A percentile compares a stretch with the other conserved stretches of the same genome.
These are phyloP conservation scores for Ramaria sp. DNA, from an alignment of 768 basidiomycete species.

Conservation along the genomic window DNA sequence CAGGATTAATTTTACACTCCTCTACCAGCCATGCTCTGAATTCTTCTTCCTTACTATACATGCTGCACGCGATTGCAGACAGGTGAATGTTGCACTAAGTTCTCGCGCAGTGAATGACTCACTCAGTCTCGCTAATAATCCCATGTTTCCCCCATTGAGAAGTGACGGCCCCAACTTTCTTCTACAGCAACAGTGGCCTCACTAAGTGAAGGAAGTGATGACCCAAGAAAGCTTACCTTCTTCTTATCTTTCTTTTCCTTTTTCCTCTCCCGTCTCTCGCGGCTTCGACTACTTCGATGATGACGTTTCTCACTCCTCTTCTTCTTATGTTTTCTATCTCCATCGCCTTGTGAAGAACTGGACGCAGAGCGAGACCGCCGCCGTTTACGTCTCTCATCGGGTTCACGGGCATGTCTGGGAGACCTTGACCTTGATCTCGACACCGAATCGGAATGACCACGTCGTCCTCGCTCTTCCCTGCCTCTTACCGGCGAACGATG, in stretches of 20 bases:
- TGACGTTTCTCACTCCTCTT: conserved; percentile 1
- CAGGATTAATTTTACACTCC: conserved; percentile 85
- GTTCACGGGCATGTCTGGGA: conserved; percentile 9
- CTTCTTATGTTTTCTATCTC: conserved; percentile 2
- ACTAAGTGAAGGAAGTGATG: not conserved
- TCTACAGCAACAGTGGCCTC: conserved; percentile 30
- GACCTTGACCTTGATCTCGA: conserved; percentile 20
- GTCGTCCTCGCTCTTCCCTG: not conserved
- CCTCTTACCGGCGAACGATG: not conserved
- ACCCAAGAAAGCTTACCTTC: conserved; percentile 25
- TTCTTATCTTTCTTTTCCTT: conserved; percentile 66
- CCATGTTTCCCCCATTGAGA: conserved; percentile 89
- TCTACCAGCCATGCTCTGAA: conserved; percentile 91
- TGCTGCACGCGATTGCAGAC: conserved; percentile 29
- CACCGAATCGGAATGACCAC: conserved; percentile 12
- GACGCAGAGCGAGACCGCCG: conserved; percentile 10
- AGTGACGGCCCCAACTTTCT: conserved; percentile 42
- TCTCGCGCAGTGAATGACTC: conserved; percentile 21
- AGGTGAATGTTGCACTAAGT: not conserved
- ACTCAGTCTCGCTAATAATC: conserved; percentile 80
- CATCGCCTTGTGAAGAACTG: not conserved
- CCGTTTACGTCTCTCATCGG: conserved; percentile 2
- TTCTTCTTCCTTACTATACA: conserved; percentile 75
- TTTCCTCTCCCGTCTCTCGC: conserved; percentile 30
- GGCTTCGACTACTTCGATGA: conserved; percentile 14